Base-by-base conservation (phyloP, 106 monocot species). In the Allium fistulosum region DNA sequence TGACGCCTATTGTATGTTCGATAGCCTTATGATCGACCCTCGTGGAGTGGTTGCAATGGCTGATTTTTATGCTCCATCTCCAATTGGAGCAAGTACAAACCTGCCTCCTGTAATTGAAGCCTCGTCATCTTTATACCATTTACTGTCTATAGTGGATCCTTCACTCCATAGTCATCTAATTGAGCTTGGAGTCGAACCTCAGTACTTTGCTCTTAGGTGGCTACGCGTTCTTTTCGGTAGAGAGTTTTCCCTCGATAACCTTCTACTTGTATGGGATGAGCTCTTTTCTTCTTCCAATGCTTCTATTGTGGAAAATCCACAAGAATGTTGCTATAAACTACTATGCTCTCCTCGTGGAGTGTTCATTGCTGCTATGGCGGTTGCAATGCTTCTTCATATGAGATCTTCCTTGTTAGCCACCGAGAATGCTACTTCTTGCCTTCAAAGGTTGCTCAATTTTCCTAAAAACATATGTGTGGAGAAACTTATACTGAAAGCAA, bases 1-100 rank as follows among this genome's bases (percentile, higher is more conserved):
- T 65, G 96, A 96, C 69, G 88, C 96, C 14, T 96, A 92, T 55
- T 96, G 83, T 74, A 83, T 91, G 88, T 96, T 96, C 61, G 86
- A 88, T 57, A 77, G 80, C 50, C 70, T 96, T 45, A 92, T 96
- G 96, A 83, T 74, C 64, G 92, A 88, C 11, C 16, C 67, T 8
- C 61, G 66, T 26, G 84, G 87, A 51, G 82, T 82, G 14, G 81
- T 91, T 61, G 80, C 92, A 12, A 88, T 96, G 83, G 78, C 84
- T 0, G 88, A 88, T 49, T 96, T 92, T 70, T 90, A 76, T 69
- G 83, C 77, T 26, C 58, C 75, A 11, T 76, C 70, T 48, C 65
- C 76, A 17, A 16, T 65, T 45, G 76, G 69, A 69, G 83, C 83
- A 10, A 73, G 66, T 61, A 68, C 65, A 11, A 77, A 69, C 26